A percentile compares a stretch with the other conserved stretches of the same genome.
These are phyloP conservation scores for Phytophthora meadii DNA, from an alignment of 352 stramenopile genomes.

Conservation along the genomic window DNA sequence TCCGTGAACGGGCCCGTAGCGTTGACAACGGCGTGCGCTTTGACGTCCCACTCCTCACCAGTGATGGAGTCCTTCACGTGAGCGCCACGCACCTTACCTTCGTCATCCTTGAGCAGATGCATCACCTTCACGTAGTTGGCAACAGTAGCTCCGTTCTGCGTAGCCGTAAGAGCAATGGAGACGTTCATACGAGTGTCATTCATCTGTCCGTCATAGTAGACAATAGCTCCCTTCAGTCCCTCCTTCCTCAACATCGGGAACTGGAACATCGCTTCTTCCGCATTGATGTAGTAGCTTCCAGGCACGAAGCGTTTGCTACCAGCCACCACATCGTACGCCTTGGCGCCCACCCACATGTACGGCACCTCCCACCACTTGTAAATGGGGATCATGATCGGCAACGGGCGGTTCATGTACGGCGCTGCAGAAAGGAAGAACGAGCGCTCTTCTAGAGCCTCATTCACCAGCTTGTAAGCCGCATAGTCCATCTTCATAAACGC, in stretches of 20 bases:
- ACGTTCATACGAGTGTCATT: conserved; percentile 97
- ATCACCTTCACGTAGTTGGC: conserved; percentile 93
- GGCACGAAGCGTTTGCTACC: conserved; percentile 90
- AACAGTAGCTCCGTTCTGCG: conserved; percentile 92
- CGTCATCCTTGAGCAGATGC: conserved; percentile 85
- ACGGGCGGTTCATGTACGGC: conserved; percentile 94
- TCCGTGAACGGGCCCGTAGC: conserved; percentile 95
- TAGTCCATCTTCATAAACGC: conserved; percentile 94
- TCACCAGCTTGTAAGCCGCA: conserved; percentile 90
- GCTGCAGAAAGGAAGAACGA: conserved; percentile 93
- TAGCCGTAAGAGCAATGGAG: conserved; percentile 94
- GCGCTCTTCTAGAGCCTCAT: conserved; percentile 94
- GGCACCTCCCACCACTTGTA: conserved; percentile 96
- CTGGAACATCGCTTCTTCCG: conserved; percentile 92
- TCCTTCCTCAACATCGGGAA: conserved; percentile 95
- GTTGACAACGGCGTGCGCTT: conserved; percentile 93
- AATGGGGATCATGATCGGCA: conserved; percentile 97
- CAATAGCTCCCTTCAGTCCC: conserved; percentile 92
- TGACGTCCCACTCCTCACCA: conserved; percentile 91
- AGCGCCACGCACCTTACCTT: conserved; percentile 87
- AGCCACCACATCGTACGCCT: conserved; percentile 94
- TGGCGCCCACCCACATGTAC: conserved; percentile 94
- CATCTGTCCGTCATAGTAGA: conserved; percentile 93
- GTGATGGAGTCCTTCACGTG: conserved; percentile 91
- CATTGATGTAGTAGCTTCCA: conserved; percentile 90